Conservation (phyloP, 345 rosid species). For the Geranium rotundifolium region DNA sequence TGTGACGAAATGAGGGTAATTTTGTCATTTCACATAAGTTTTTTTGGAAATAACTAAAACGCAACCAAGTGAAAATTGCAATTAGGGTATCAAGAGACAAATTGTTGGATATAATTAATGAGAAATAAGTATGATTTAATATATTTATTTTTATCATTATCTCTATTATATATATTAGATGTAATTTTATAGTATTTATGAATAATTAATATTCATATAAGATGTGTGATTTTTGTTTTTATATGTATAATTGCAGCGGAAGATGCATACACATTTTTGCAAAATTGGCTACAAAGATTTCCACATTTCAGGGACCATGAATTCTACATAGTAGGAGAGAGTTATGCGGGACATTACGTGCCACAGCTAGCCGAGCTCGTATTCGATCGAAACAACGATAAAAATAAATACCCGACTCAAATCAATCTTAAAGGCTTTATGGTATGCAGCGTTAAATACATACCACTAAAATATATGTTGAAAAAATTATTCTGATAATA, state of each 20-base stretch:
- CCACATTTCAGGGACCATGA: constrained; percentile 24
- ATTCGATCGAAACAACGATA: constrained; percentile 35
- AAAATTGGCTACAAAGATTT: constrained; percentile 27
- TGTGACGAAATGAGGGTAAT: too few relatives aligned
- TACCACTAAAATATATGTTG: too few relatives aligned
- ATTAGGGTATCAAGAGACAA: too few relatives aligned
- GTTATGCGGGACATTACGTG: constrained; percentile 44
- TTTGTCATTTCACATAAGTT: too few relatives aligned
- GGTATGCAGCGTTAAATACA: constrained; percentile 6
- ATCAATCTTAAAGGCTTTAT: constrained; percentile 27
- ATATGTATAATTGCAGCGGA: constrained; percentile 10
- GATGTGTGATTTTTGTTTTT: background rate
- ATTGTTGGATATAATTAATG: too few relatives aligned
- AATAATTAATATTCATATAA: too few relatives aligned
- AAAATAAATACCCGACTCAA: constrained; percentile 15
- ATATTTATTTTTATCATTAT: too few relatives aligned
- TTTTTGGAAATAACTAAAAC: too few relatives aligned
- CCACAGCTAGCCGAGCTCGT: constrained; percentile 58
- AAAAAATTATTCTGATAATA: background rate
- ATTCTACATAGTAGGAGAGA: constrained; percentile 32
- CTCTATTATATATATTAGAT: too few relatives aligned
- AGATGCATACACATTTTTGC: constrained; percentile 22
- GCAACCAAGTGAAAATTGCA: too few relatives aligned
- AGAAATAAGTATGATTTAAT: too few relatives aligned
- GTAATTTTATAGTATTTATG: too few relatives aligned